Evolutionary conservation across 805 yeast genomes (phyloP).

Genomic region (Teunomyces funiuensis): DNA sequence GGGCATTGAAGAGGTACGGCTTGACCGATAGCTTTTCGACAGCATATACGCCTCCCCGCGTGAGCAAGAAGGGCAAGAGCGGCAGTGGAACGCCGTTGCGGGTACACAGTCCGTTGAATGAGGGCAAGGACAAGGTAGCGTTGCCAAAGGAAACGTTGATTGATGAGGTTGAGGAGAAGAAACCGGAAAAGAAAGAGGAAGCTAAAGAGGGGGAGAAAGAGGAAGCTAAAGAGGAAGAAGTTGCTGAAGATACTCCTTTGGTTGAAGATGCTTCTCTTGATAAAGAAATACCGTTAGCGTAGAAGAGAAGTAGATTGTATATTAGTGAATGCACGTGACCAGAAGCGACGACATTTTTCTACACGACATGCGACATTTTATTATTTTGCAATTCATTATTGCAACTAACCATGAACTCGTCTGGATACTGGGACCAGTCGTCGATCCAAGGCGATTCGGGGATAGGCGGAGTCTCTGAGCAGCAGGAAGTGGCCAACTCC

Average conservation of each 20-base stretch:
- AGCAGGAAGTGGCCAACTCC: background rate
- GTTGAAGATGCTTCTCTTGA: too few species aligned
- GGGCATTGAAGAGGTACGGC: constrained; percentile 42
- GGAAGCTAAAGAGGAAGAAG: constrained; percentile 7
- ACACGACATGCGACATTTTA: constrained; percentile 1
- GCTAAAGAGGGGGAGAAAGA: constrained; percentile 6
- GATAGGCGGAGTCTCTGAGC: background rate
- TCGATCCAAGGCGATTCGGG: background rate
- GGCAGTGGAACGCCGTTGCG: constrained; percentile 14
- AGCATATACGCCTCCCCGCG: constrained; percentile 36
- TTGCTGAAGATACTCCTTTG: constrained; percentile 2
- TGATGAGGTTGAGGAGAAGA: constrained; percentile 19
- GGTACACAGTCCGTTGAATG: constrained; percentile 13
- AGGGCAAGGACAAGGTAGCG: constrained; percentile 22
- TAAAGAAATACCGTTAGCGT: constrained; percentile 1
- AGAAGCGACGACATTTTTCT: background rate
- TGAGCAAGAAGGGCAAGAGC: constrained; percentile 9
- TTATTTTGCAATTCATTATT: background rate
- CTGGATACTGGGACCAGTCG: constrained; percentile 27
- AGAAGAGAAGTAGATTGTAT: background rate
- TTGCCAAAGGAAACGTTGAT: constrained; percentile 46
- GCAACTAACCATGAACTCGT: constrained; percentile 20
- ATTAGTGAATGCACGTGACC: background rate
- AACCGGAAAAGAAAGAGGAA: constrained; percentile 4
- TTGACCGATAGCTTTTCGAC: constrained; percentile 38